These are phyloP conservation scores for Zygosaccharomyces rouxii DNA, from an alignment of 805 yeast species.

Conservation along the genomic window DNA sequence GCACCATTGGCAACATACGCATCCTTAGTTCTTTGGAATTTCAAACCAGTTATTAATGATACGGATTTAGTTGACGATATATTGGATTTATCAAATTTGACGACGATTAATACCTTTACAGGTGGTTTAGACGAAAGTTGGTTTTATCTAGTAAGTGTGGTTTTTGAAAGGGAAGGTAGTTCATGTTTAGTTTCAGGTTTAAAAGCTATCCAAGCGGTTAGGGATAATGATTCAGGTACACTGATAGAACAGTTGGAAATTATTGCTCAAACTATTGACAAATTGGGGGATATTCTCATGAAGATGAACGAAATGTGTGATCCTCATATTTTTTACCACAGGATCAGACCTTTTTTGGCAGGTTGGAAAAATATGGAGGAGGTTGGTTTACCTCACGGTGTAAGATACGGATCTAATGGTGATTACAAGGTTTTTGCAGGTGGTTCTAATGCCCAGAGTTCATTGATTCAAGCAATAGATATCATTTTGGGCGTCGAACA, in stretches of 20 bases:
- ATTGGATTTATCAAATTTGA: slow-evolving; percentile 62
- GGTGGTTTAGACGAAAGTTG: slow-evolving; percentile 90
- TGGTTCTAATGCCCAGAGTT: slow-evolving; percentile 92
- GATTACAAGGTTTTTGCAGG: slow-evolving; percentile 64
- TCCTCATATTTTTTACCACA: slow-evolving; percentile 83
- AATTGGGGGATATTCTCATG: slow-evolving; percentile 66
- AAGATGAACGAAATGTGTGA: slow-evolving; percentile 92
- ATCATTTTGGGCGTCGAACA: slow-evolving; percentile 72
- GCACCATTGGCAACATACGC: slow-evolving; percentile 91
- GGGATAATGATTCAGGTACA: slow-evolving; percentile 44
- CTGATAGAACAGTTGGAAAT: slow-evolving; percentile 46
- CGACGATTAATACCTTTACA: slow-evolving; percentile 79
- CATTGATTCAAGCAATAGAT: slow-evolving; percentile 83
- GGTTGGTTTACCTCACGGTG: slow-evolving; percentile 77
- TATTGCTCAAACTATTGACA: slow-evolving; percentile 72
- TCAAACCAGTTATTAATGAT: slow-evolving; percentile 47
- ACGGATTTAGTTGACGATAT: slow-evolving; percentile 33
- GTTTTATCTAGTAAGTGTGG: slow-evolving; percentile 87
- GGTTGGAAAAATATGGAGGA: slow-evolving; percentile 93
- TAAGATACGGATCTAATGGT: slow-evolving; percentile 65
- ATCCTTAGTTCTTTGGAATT: slow-evolving; percentile 85
- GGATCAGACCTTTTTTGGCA: slow-evolving; percentile 83
- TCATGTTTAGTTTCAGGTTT: slow-evolving; percentile 62
- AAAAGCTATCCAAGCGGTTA: slow-evolving; percentile 56
- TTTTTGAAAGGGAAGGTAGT: slow-evolving; percentile 80